A percentile compares a stretch with the other conserved stretches of the same genome.
Evolutionary conservation across 495 filamentous ascomycete genomes (phyloP).

Genomic region (Penicillium bovifimosum): DNA sequence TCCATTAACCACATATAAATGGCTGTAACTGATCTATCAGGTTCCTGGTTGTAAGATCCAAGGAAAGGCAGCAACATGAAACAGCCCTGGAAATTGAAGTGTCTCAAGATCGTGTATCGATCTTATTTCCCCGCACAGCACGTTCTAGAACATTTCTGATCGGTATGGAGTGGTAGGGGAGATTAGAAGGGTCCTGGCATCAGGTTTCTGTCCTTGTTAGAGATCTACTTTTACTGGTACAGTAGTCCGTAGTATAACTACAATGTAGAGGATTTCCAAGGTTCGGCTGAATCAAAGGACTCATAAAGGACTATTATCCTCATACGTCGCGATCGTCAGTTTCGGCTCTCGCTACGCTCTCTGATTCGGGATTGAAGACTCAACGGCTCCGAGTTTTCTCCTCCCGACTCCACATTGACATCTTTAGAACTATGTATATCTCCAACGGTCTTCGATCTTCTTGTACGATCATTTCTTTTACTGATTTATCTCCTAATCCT

Average conservation of each 20-base stretch:
- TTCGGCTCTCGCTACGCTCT: constrained; percentile 17
- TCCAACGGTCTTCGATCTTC: too few species aligned
- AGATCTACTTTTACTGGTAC: too few species aligned
- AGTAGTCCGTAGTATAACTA: too few species aligned
- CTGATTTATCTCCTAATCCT: too few species aligned
- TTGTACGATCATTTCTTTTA: too few species aligned
- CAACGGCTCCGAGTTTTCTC: constrained; percentile 30
- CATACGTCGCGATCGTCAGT: constrained; percentile 15
- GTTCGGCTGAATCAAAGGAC: too few species aligned
- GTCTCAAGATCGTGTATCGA: constrained; percentile 8
- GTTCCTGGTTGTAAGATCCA: too few species aligned
- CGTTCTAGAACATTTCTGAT: constrained; percentile 1
- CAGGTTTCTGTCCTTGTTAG: too few species aligned
- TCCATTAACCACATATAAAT: too few species aligned
- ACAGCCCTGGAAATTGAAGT: constrained; percentile 20
- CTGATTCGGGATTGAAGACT: constrained; percentile 23
- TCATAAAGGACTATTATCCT: too few species aligned
- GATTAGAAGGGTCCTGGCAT: neutral
- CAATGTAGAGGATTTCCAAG: too few species aligned
- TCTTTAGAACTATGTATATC: neutral
- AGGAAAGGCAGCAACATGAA: neutral
- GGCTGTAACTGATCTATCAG: too few species aligned
- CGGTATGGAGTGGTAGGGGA: neutral
- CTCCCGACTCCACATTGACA: constrained; percentile 14
- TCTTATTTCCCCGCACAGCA: constrained; percentile 19